Evolutionary conservation across 805 yeast species (phyloP).

Genomic region (Tetrapisispora pingtungensis): DNA sequence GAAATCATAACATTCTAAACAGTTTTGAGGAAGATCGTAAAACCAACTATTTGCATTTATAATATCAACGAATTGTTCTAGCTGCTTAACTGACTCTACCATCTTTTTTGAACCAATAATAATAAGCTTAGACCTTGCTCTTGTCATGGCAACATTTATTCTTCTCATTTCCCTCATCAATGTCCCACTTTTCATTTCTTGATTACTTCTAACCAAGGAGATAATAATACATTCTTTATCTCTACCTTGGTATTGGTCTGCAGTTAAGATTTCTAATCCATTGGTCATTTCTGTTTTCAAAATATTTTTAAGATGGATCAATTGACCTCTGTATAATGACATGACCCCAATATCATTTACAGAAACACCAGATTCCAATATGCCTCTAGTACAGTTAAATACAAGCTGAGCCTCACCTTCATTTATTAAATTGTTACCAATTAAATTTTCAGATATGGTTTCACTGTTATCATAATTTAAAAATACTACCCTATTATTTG

Average conservation of each 20-base stretch:
- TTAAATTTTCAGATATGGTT: conserved; percentile 48
- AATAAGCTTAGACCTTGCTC: conserved; percentile 77
- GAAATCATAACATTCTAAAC: conserved; percentile 32
- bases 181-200: conserved; percentile 57
- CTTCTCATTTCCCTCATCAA: conserved; percentile 83
- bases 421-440: conserved; percentile 66
- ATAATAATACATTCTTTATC: conserved; percentile 88
- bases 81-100: conserved; percentile 15
- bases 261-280: conserved; percentile 73
- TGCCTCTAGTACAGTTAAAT: conserved; percentile 40
- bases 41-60: conserved; percentile 55
- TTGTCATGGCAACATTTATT: conserved; percentile 86
- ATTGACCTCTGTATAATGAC: conserved; percentile 80
- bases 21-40: conserved; percentile 41
- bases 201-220: conserved; percentile 79
- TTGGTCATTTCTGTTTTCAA: conserved; percentile 20
- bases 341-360: conserved; percentile 67
- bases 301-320: conserved; percentile 35
- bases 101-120: conserved; percentile 73
- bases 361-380: conserved; percentile 50
- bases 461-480: conserved; percentile 55
- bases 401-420: conserved; percentile 46
- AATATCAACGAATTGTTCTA: conserved; percentile 46
- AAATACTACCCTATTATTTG: conserved; percentile 56
- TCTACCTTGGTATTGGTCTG: conserved; percentile 92